Conservation (phyloP, 1,139 yeast species). For the Geotrichum phurueaensis region DNA sequence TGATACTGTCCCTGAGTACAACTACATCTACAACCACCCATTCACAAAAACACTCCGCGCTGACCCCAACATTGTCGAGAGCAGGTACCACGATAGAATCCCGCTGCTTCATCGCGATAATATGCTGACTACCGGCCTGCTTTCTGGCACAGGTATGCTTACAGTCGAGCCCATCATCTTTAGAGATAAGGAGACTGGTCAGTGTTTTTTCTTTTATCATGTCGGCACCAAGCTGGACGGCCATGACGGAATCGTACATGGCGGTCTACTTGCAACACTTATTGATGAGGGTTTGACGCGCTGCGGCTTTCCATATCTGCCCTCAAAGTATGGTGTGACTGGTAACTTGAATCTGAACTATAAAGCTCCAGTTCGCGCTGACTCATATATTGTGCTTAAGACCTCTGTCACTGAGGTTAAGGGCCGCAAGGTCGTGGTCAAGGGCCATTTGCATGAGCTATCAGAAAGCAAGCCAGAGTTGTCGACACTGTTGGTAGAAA, state of each 20-base stretch:
- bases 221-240: conserved; percentile 4
- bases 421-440: conserved; percentile 15
- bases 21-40: conserved; percentile 23
- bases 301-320: conserved; percentile 17
- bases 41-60: conserved; percentile 22
- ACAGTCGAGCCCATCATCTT: conserved; percentile 31
- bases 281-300: conserved; percentile 19
- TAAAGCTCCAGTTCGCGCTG: conserved; percentile 8
- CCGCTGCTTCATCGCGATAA: conserved; percentile 26
- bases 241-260: conserved; percentile 12
- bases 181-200: conserved; percentile 19
- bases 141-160: conserved; percentile 22
- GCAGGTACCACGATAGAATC: conserved; percentile 26
- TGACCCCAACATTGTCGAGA: conserved; percentile 16
- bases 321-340: conserved; percentile 17
- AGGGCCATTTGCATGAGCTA: conserved; percentile 7
- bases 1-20: conserved; percentile 1
- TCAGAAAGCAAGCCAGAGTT: background rate
- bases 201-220: background rate
- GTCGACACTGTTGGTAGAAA: conserved; percentile 21
- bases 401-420: conserved; percentile 10
- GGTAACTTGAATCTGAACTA: conserved; percentile 15
- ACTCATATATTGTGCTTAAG: conserved; percentile 6
- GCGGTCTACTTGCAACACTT: conserved; percentile 15
- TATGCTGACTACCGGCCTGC: conserved; percentile 28